phyloP scores from a whole-genome alignment of 2,329 filamentous ascomycete species.

The Myriosclerotinia scirpicola region DNA sequence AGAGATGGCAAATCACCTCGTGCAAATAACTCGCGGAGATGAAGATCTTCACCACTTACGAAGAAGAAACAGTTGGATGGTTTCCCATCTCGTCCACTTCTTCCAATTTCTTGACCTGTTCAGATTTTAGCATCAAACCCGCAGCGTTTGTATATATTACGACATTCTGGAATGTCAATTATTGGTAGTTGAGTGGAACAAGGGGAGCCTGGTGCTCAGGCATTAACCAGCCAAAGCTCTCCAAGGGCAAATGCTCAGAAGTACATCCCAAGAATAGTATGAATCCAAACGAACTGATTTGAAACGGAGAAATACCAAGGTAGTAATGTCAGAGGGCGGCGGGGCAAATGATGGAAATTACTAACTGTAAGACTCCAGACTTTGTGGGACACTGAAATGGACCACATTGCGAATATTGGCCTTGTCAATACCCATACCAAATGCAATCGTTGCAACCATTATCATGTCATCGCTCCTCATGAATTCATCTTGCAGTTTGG shows the following conservation, averaged over 20 bases:
- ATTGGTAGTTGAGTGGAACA: neutral
- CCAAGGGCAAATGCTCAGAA: neutral
- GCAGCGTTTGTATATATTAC: neutral
- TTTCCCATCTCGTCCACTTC: conserved; percentile 55
- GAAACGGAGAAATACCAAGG: neutral
- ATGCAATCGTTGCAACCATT: conserved; percentile 57
- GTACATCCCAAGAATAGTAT: neutral
- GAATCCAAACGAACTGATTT: neutral
- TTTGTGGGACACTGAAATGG: conserved; percentile 53
- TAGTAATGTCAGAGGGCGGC: too few species aligned
- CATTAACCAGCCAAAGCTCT: neutral
- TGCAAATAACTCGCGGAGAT: conserved; percentile 59
- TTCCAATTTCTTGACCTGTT: conserved; percentile 52
- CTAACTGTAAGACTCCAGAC: conserved; percentile 54
- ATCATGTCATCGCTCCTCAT: conserved; percentile 49
- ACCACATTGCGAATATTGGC: conserved; percentile 54
- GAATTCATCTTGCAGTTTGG: conserved; percentile 51
- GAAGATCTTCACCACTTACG: conserved; percentile 57
- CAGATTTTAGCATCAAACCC: neutral
- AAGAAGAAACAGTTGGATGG: conserved; percentile 58
- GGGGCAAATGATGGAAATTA: neutral
- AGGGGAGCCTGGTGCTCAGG: neutral
- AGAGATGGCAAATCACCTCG: conserved; percentile 58
- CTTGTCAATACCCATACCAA: conserved; percentile 62
- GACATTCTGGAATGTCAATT: neutral